These are phyloP conservation scores for Aspergillus glaucus DNA, from an alignment of 2,329 filamentous ascomycete genomes.

Conservation along the genomic window DNA sequence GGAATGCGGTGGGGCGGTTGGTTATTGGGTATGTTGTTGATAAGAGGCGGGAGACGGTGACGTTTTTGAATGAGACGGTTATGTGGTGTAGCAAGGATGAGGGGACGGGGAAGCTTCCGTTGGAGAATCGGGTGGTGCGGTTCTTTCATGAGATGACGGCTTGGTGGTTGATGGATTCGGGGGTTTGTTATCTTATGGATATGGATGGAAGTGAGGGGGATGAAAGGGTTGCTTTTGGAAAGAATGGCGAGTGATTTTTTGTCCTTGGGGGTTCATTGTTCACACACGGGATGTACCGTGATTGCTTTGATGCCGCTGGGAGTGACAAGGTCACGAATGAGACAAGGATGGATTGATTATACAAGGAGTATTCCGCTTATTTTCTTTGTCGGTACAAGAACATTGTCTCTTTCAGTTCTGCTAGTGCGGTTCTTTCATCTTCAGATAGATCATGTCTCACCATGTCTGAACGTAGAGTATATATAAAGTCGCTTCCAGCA, in stretches of 20 bases:
- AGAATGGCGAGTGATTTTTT: neutral
- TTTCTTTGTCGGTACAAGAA: too few relatives aligned
- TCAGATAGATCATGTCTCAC: too few relatives aligned
- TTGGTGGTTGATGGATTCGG: conserved; percentile 34
- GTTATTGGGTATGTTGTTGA: conserved; percentile 14
- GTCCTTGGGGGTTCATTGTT: neutral
- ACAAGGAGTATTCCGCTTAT: too few relatives aligned
- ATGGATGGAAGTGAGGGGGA: conserved; percentile 6
- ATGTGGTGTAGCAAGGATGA: conserved; percentile 24
- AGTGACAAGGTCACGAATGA: neutral
- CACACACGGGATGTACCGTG: neutral
- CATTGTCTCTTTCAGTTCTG: too few relatives aligned
- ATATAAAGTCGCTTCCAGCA: too few relatives aligned
- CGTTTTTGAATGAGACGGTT: conserved; percentile 24
- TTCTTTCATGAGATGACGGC: conserved; percentile 29
- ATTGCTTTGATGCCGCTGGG: neutral
- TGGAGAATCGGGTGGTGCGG: conserved; percentile 22
- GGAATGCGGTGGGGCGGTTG: conserved; percentile 17
- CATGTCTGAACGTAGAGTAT: too few relatives aligned
- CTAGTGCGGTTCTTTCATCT: too few relatives aligned
- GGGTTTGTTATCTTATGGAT: conserved; percentile 23
- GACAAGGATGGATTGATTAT: neutral
- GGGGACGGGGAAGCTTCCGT: conserved; percentile 16
- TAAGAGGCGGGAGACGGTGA: conserved; percentile 10
- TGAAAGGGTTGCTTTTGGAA: neutral